Evolutionary conservation across 768 basidiomycete genomes (phyloP).

Genomic region (Leucocoprinus leucothites): DNA sequence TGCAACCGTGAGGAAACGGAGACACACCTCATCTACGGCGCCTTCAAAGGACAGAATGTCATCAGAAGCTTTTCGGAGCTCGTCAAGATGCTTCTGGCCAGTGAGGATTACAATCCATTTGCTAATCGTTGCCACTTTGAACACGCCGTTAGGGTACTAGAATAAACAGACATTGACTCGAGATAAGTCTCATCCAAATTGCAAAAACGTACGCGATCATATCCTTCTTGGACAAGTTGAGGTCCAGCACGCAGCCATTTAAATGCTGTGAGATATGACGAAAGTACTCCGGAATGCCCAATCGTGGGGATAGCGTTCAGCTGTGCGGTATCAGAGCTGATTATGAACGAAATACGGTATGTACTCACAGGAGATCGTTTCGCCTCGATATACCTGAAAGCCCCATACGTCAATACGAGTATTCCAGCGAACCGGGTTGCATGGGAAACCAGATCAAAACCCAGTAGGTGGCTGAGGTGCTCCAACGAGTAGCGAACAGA

Average conservation of each 20-base stretch:
- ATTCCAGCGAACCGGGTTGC: background rate
- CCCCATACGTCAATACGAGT: background rate
- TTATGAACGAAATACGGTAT: background rate
- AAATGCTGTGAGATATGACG: slow-evolving; percentile 22
- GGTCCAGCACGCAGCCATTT: slow-evolving; percentile 20
- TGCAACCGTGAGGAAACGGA: background rate
- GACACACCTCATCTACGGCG: slow-evolving; percentile 29
- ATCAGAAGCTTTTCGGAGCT: slow-evolving; percentile 37
- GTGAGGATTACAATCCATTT: slow-evolving; percentile 39
- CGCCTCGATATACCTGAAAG: background rate
- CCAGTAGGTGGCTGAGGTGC: too few relatives aligned
- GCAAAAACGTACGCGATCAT: slow-evolving; percentile 15
- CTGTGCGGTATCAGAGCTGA: background rate
- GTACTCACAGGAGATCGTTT: slow-evolving; percentile 4
- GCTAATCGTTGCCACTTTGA: slow-evolving; percentile 22
- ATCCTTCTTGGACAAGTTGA: slow-evolving; percentile 23
- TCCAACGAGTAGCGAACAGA: too few relatives aligned
- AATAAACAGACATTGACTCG: background rate
- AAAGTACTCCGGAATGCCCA: slow-evolving; percentile 21
- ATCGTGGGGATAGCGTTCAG: slow-evolving; percentile 21
- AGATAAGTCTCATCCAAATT: background rate
- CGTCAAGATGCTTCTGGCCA: slow-evolving; percentile 29
- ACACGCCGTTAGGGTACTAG: slow-evolving; percentile 23
- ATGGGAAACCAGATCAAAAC: too few relatives aligned
- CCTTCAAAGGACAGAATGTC: slow-evolving; percentile 31